These are phyloP conservation scores for Tetrahymena elliotti DNA, from an alignment of 73 alveolate species.

Conservation along the genomic window DNA sequence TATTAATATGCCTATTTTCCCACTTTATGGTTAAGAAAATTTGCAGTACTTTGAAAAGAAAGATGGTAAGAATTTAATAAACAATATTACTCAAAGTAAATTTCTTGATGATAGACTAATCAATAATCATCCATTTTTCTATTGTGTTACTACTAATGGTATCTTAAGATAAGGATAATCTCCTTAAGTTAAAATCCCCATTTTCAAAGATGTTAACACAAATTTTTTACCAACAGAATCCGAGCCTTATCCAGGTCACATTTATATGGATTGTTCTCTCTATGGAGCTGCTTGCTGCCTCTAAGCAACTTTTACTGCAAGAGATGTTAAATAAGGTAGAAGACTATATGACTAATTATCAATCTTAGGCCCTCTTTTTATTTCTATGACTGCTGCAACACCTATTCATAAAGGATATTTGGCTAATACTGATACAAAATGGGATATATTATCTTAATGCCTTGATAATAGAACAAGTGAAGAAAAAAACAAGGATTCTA, in stretches of 20 bases:
- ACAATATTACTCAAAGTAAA: constrained; percentile 49
- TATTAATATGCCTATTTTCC: background rate
- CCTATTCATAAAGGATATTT: constrained; percentile 64
- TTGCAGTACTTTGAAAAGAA: background rate
- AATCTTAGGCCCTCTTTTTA: constrained; percentile 57
- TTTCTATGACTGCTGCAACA: constrained; percentile 64
- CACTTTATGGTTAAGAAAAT: background rate
- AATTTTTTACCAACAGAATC: constrained; percentile 25
- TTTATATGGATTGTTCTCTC: constrained; percentile 67
- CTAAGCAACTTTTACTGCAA: constrained; percentile 50
- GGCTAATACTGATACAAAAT: constrained; percentile 77
- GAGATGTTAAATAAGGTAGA: constrained; percentile 54
- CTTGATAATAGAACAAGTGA: constrained; percentile 88
- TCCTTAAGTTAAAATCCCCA: constrained; percentile 77
- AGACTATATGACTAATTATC: constrained; percentile 58
- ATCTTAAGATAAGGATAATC: constrained; percentile 76
- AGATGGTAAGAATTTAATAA: background rate
- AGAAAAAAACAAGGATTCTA: constrained; percentile 63
- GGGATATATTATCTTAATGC: constrained; percentile 75
- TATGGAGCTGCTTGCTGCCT: constrained; percentile 61
- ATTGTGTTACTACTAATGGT: constrained; percentile 65
- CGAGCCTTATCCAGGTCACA: constrained; percentile 64
- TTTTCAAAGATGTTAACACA: constrained; percentile 77
- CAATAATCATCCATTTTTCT: constrained; percentile 89
- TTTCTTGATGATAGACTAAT: constrained; percentile 69